Conservation (phyloP, 2,329 filamentous ascomycete genomes). For the Rhinocladiella mackenziei region DNA sequence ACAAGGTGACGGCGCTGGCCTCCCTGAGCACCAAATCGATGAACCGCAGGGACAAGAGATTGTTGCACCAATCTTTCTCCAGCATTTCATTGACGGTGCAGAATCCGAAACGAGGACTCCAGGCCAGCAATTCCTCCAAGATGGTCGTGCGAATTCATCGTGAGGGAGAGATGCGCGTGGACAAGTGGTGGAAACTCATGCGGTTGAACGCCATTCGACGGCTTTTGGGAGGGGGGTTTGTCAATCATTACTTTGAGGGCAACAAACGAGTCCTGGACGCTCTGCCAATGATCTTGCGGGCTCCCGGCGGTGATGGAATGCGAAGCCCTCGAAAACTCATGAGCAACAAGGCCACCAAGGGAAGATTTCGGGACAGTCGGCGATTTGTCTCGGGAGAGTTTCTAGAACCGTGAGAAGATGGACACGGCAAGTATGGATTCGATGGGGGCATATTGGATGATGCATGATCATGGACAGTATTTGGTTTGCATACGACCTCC, state of each 20-base stretch:
- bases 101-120: conserved; percentile 62
- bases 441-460: too few species aligned
- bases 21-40: conserved; percentile 58
- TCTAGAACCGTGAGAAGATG: not conserved
- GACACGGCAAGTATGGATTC: too few species aligned
- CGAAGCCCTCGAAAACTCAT: conserved; percentile 25
- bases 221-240: conserved; percentile 58
- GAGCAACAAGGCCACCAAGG: conserved; percentile 20
- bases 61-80: conserved; percentile 61
- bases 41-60: conserved; percentile 63
- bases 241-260: conserved; percentile 57
- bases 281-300: conserved; percentile 47
- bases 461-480: not conserved
- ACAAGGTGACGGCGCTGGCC: conserved; percentile 57
- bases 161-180: conserved; percentile 59
- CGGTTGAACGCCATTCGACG: conserved; percentile 59
- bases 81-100: conserved; percentile 65
- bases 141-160: conserved; percentile 58
- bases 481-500: not conserved
- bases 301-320: conserved; percentile 20
- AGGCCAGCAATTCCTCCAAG: conserved; percentile 61
- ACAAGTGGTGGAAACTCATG: conserved; percentile 71
- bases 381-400: conserved; percentile 22
- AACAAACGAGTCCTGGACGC: conserved; percentile 60
- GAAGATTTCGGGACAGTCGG: conserved; percentile 23